Evolutionary conservation across 2,329 filamentous ascomycete genomes (phyloP), one percentile per base, ranked within the genome.

Genomic region (Pseudocercospora musae): DNA sequence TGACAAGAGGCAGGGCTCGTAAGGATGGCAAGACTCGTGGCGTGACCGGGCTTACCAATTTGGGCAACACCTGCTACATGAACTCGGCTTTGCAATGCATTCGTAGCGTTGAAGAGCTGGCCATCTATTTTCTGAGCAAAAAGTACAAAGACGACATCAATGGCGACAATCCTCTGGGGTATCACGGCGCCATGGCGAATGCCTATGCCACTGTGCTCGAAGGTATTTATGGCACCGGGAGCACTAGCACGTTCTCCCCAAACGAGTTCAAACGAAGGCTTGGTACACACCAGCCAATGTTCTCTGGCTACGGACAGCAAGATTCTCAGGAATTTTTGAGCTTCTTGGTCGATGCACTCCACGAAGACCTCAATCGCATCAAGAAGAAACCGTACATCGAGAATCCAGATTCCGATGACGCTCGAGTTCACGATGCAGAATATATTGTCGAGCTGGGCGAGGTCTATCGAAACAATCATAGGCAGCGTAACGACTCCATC

Each of bases 61-160:
- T 99, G 13, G 95, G 95, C 54, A 99, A 99, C 72, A 98, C 95
- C 0, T 99, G 95, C 78, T 99, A 99, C 79, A 97, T 98, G 93
- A 98, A 98, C 77, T 96, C 94, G 21, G 95, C 95, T 9, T 81
- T 98, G 59, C 95, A 99, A 75, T 99, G 95, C 75, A 86, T 99
- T 57, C 88, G 94, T 56, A 96, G 91, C 70, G 92, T 97, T 0
- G 91, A 96, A 73, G 95, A 99, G 76, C 80, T 99, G 66, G 94
- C 92, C 4, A 88, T 92, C 71, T 99, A 96, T 76, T 98, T 99
- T 76, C 77, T 97, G 55, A 82, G 76, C 71, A 74, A 87, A 62
- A 84, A 88, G 65, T 92, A 91, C 77, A 86, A 89, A 70, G 80
- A 83, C 57, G 94, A 99, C 71, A 84, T 98, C 68, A 99, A 99